Evolutionary conservation across 371 early-diverging fungal genomes (phyloP), one percentile per base, ranked within the genome.

Genomic region (Mucor circinelloides): DNA sequence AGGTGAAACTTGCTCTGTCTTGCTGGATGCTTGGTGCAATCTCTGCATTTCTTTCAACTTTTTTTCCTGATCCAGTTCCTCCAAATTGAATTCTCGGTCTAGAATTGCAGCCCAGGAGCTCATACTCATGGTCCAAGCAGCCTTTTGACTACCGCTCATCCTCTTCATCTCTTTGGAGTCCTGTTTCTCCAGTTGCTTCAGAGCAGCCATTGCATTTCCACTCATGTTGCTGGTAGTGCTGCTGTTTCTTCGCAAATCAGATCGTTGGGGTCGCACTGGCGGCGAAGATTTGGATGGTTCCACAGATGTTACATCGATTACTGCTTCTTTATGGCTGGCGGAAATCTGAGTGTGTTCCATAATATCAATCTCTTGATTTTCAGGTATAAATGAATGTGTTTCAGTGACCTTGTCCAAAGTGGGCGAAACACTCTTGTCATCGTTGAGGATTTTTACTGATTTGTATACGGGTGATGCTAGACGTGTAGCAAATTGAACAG

Each of bases 141-240:
- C 75, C 27, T 82, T 82, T 69, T 82, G 82, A 59, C 77, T 77
- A 28, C 82, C 82, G 66, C 79, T 79, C 23, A 66, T 67, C 36
- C 46, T n/a, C 23, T 36, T 52, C 25, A 36, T 59, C 36, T 48
- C 32, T 27, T 60, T 48, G 23, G 31, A 40, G 2, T 46, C 38
- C 6, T 68, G 17, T 38, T 44, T 21, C 17, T 34, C 58, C 48
- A 36, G 28, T 31, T 28, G 23, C 5, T 52, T 50, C 1, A 54
- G 27, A 19, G 34, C 25, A 19, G 50, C 19, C 10, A 60, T 50
- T 25, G 50, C 25, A 25, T 25, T 50, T 6, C 13, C 54, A 44
- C 31, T 30, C 28, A n/a, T 60, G 27, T 27, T 60, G 15, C 23
- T 42, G 27, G 15, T 31, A 2, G 55, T 36, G 31, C 15, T 57